Base-by-base conservation (phyloP, 2,329 filamentous ascomycete genomes). In the Dryadomyces sulphureus region DNA sequence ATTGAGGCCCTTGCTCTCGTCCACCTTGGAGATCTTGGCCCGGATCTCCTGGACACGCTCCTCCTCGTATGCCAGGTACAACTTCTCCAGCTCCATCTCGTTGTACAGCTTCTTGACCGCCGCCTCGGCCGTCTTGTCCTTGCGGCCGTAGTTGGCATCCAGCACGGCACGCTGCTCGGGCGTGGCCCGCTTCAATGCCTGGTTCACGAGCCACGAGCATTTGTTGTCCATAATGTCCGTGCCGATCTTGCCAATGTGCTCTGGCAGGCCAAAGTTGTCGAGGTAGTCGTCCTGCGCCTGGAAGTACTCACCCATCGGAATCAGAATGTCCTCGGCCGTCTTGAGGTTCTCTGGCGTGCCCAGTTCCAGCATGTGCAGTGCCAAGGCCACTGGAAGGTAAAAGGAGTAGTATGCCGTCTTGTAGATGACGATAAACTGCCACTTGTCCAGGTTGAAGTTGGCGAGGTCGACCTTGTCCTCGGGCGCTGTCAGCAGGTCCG, bases 151-250 rank as follows among this genome's bases (percentile, higher is more conserved):
- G 70, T 94, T 90, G 48, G 86, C 78, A 60, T 95, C 87, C 44
- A 98, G 79, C 35, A 93, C 65, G 66, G 84, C 74, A 60, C 88
- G 80, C 74, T 98, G 92, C 62, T 90, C 87, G 1, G 86, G 79
- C 2, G 75, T 89, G 53, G 77, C 84, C 51, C 82, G 75, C 62
- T 79, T 74, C 49, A 98, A 73, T 41, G 92, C 92, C 67, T 94
- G 82, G 75, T 98, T 98, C 65, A 98, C 77, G 49, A 98, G 71
- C 92, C 92, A 98, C 38, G 86, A 93, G 75, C 92, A 98, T 76
- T 98, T 98, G 77, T 98, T 98, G 70, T 98, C 92, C 73, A 89
- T 81, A 65, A 98, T 98, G 60, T 98, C 92, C 50, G 92, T 98
- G 54, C 92, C 92, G 54, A 96, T 94, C 78, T 98, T 98, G 65